Evolutionary conservation across 441 rosid genomes (phyloP), one percentile per base, ranked within the genome.

Genomic region (Codiaeum variegatum): DNA sequence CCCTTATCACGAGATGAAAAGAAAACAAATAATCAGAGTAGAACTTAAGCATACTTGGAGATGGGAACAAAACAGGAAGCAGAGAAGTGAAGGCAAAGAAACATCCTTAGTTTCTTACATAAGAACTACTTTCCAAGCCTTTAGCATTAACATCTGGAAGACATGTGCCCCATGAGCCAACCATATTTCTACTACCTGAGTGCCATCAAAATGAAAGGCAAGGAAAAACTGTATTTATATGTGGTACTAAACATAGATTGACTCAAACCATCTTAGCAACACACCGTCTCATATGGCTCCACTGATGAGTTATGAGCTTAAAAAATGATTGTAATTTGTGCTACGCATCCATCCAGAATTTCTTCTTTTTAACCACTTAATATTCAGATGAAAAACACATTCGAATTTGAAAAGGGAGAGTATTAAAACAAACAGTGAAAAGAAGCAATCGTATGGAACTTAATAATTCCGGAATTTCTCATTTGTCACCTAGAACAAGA

Each of bases 141-240:
- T 72, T 81, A 40, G 72, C 73, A 73, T 82, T 81, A 16, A 55
- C 55, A 76, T 70, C 75, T 51, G 85, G 77, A 71, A 67, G 78
- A 69, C 73, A 77, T 24, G 78, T 62, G 52, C 67, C 81, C 83
- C 65, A 83, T 56, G 77, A 71, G 67, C 79, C 75, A 80, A 76
- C 82, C 79, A 82, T 78, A 79, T 77, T 76, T 58, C 82, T 80
- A 81, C 76, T 77, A 74, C 81, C 85, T 87, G 84, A 70, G 67
- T 51, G 61, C 64, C 36, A 72, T 59, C 46, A 38, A 76, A n/a
- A 34, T 70, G 32, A 26, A 76, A 58, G 62, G 72, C 26, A 66
- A 74, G 64, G 56, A 75, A 67, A 38, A 55, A 67, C 55, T 62
- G 62, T 64, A 51, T 38, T 38, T 8, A 6, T 38, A 6, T 7